phyloP scores from a whole-genome alignment of 768 basidiomycete genomes.

The Postia placenta region DNA sequence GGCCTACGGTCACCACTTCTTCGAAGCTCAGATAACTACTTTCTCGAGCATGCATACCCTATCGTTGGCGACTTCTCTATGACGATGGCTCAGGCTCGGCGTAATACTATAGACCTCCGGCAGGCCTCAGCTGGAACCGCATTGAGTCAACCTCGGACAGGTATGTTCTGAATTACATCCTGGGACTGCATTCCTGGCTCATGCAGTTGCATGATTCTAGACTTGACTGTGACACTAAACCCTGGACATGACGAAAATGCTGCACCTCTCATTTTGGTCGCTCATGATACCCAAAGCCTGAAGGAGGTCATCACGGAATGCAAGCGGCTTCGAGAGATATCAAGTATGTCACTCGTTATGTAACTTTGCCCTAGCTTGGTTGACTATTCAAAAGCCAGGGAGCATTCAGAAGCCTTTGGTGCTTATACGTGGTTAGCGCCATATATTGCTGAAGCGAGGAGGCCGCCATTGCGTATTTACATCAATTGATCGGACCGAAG shows the following conservation, averaged over 20 bases:
- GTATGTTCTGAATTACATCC: slow-evolving; percentile 24
- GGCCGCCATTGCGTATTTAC: slow-evolving; percentile 9
- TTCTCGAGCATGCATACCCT: slow-evolving; percentile 48
- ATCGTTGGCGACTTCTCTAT: slow-evolving; percentile 50
- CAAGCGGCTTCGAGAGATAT: slow-evolving; percentile 46
- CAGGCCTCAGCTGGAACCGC: slow-evolving; percentile 20
- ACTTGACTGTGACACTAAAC: slow-evolving; percentile 48
- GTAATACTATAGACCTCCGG: slow-evolving; percentile 31
- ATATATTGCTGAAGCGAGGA: slow-evolving; percentile 22
- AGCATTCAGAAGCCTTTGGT: neutral
- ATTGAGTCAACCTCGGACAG: slow-evolving; percentile 31
- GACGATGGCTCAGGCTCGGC: slow-evolving; percentile 48
- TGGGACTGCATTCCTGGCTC: neutral
- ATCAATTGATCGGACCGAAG: neutral
- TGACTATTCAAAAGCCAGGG: neutral
- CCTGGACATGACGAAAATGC: slow-evolving; percentile 31
- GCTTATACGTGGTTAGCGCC: slow-evolving; percentile 34
- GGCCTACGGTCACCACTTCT: slow-evolving; percentile 31
- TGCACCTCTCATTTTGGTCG: slow-evolving; percentile 37
- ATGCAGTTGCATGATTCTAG: slow-evolving; percentile 30
- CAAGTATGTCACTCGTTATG: slow-evolving; percentile 29
- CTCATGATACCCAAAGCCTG: slow-evolving; percentile 42
- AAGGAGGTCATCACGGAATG: slow-evolving; percentile 46
- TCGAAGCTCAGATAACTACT: slow-evolving; percentile 42
- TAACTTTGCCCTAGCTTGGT: neutral